These are phyloP conservation scores for Akanthomyces lecanii DNA, from an alignment of 2,329 filamentous ascomycete genomes.

Conservation along the genomic window DNA sequence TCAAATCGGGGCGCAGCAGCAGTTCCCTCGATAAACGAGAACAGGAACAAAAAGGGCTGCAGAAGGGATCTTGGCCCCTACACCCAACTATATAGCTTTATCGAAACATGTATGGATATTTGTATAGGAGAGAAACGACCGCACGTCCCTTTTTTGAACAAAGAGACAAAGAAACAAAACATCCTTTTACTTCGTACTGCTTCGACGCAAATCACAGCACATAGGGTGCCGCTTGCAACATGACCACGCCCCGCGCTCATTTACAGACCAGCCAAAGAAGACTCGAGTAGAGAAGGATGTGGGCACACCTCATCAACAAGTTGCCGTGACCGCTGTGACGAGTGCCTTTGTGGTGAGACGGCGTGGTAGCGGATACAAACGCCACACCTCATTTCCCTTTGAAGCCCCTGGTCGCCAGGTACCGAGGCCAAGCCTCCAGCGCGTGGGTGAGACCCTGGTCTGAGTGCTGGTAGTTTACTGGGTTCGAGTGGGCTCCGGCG, in stretches of 20 bases:
- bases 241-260: no score
- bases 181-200: no score
- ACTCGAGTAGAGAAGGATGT: not conserved
- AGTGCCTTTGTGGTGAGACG: not conserved
- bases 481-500: not conserved
- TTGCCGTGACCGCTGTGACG: not conserved
- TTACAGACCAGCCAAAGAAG: not conserved
- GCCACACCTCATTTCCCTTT: not conserved
- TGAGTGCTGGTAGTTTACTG: not conserved
- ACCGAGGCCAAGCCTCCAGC: not conserved
- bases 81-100: not conserved
- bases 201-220: no score
- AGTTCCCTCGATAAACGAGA: slow-evolving; percentile 6
- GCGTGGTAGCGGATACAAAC: not conserved
- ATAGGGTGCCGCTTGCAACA: no score
- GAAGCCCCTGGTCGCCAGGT: not conserved
- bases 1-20: slow-evolving; percentile 13
- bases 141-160: no score
- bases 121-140: no score
- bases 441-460: not conserved
- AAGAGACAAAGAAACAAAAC: not conserved
- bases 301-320: not conserved
- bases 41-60: not conserved
- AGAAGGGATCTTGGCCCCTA: not conserved
- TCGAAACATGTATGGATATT: not conserved